Base-by-base conservation (phyloP, 345 rosid genomes). In the Pugionium cornutum region DNA sequence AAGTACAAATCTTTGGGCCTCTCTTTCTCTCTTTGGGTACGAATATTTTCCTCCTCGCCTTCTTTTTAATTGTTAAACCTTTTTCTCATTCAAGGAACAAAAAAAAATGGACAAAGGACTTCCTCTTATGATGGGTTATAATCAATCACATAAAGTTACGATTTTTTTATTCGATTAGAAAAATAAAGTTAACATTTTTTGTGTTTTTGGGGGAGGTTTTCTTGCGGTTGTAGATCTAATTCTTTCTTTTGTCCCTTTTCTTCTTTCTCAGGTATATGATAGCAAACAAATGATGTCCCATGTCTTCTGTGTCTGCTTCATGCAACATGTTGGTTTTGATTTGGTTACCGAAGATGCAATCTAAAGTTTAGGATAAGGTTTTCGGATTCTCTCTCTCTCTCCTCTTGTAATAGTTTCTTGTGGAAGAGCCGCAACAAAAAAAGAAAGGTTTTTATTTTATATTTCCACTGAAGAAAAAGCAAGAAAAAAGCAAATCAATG, bases 291-390 rank as follows among this genome's bases (percentile, higher is more conserved):
- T 45, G 59, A 69, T 65, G 63, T 32, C 66, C 75, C 78, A 68
- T 75, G 56, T 69, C 75, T 63, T 57, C 26, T 69, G 51, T 75
- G 78, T 75, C 70, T 64, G 56, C 25, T 69, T 69, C 78, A 63
- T 68, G 78, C 75, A 69, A 62, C 78, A 62, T 75, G 78, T 69
- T 57, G 65, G 70, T 62, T 64, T 64, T 28, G 70, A 50, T 75
- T 75, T 75, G 74, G 75, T 45, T 59, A 30, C 37, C 34, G 43
- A 66, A 41, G 9, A 31, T 44, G 11, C 51, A 67, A 33, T 60
- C 53, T 73, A 11, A 49, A 53, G 51, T 61, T 62, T 33, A 67
- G 52, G 78, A 75, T 75, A 69, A 69, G 75, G 66, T 75, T 63
- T 51, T 69, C 47, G 45, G 70, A 68, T 69, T 62, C 64, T 67